Conservation (phyloP, 1,139 yeast genomes). For the Blastobotrys arbuscula region DNA sequence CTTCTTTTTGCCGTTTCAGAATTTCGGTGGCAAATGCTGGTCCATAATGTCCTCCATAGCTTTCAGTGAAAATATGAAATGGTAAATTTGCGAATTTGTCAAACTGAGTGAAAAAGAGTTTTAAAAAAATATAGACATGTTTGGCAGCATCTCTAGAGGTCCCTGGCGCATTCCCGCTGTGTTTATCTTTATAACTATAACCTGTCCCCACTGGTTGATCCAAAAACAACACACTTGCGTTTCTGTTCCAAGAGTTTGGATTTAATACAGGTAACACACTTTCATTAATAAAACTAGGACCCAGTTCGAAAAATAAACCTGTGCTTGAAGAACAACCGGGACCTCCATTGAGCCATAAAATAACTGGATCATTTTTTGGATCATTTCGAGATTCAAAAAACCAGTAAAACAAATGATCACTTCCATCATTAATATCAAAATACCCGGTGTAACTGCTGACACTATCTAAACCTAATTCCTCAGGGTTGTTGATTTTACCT, state of each 20-base stretch:
- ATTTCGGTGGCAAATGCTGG: constrained; percentile 90
- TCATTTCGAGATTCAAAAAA: constrained; percentile 67
- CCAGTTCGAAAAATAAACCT: constrained; percentile 63
- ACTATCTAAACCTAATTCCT: constrained; percentile 20
- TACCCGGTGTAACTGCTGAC: constrained; percentile 56
- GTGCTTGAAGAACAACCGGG: constrained; percentile 71
- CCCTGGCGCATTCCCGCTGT: constrained; percentile 2
- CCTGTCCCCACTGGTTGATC: constrained; percentile 79
- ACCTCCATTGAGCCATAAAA: constrained; percentile 71
- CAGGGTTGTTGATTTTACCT: constrained; percentile 10
- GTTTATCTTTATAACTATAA: constrained; percentile 12
- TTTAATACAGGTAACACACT: constrained; percentile 42
- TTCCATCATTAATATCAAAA: constrained; percentile 66
- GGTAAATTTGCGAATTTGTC: constrained; percentile 67
- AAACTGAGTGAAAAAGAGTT: constrained; percentile 85
- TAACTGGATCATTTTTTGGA: constrained; percentile 56
- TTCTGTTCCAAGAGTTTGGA: constrained; percentile 64
- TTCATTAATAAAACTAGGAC: constrained; percentile 42
- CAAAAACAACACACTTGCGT: constrained; percentile 62
- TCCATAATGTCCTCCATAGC: constrained; percentile 95
- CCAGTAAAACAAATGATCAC: constrained; percentile 81
- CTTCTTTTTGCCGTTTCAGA: constrained; percentile 65
- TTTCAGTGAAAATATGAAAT: constrained; percentile 97
- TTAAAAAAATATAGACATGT: constrained; percentile 88
- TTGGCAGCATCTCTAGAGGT: constrained; percentile 70